Base-by-base conservation (phyloP, 1,284 basidiomycete species). In the Ganoderma leucocontextum region DNA sequence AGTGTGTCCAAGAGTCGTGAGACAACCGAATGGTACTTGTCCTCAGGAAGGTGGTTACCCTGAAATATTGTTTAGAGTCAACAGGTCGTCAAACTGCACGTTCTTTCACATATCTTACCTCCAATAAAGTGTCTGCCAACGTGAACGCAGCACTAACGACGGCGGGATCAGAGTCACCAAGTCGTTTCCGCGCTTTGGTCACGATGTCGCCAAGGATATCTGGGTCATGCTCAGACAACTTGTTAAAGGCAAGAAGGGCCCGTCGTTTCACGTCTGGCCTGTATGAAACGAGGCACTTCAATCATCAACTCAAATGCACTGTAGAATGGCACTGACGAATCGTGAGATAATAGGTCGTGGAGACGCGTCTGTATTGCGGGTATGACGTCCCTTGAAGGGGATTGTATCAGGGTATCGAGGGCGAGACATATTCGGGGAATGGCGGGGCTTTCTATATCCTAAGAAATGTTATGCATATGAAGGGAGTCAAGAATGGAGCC, bases 321-420 rank as follows among this genome's bases (percentile, higher is more conserved):
- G 52, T 19, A 29, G 33, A 44, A 4, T 15, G 52, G 52, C 35
- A 58, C 92, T 89, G 84, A 94, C 93, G 89, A 90, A 75, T 85
- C 84, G 75, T 94, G 90, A 52, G 86, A 87, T 22, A 94, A 80
- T 22, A 94, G 81, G 66, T 87, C 84, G 53, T 86, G 82, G 10
- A 95, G 78, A 62, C 87, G 88, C n/a, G 84, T 79, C 74, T 91
- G 88, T 10, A 94, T 84, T 2, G 93, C 92, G 15, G 93, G 92
- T 64, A 93, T 85, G 52, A 91, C 84, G 70, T 92, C 88, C 73
- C 86, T 85, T 12, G 83, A 88, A 10, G 89, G 85, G 15, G 82
- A 84, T 36, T 84, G 80, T 63, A 90, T 88, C 55, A 94, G 81
- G 61, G 84, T 85, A 73, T 93, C 90, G 53, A 94, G 80, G 13